Evolutionary conservation across 176 grass and related monocot species (phyloP), one percentile per base, ranked within the genome.

Genomic region (Lolium rigidum): DNA sequence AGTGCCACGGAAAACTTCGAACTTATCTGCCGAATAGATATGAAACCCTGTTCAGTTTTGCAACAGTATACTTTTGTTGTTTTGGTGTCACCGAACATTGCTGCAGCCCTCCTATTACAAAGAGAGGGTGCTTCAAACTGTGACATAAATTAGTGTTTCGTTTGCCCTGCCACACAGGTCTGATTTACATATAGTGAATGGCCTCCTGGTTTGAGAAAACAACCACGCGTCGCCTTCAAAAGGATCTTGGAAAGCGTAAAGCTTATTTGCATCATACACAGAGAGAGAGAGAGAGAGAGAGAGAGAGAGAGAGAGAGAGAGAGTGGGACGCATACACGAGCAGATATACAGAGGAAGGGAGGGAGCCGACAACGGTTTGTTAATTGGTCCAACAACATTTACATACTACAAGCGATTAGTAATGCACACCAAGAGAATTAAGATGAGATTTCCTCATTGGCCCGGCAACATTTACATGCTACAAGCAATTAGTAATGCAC

Each of bases 41-140:
- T 12, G 67, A 76, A 64, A 73, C 47, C 47, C 7, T 21, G 15
- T 72, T 90, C 41, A 59, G 11, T 46, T 70, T 66, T 21, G 24
- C 65, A 87, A 75, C 14, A 49, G 80, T 68, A 90, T 70, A 54
- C 2, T 59, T 59, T 59, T n/a, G 56, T 10, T 20, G 35, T 10
- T 69, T 69, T 69, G 20, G 66, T 26, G 65, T 21, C 55, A 43
- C 7, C 12, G 47, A 59, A 24, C 52, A 76, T 8, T 80, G 10
- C 4, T 28, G 18, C 18, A 64, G 54, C 26, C 28, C 43, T 77
- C 14, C 14, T 70, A 59, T 59, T 61, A 70, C 48, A 31, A 31
- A 52, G 24, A 75, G 69, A 60, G 20, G 14, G 9, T 44, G 59
- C 65, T 67, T 64, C 13, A 51, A 82, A 82, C 44, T 44, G 16